Evolutionary conservation across 192 early-diverging fungal genomes (phyloP), one percentile per base, ranked within the genome.

Genomic region (Rhizophagus sp.): DNA sequence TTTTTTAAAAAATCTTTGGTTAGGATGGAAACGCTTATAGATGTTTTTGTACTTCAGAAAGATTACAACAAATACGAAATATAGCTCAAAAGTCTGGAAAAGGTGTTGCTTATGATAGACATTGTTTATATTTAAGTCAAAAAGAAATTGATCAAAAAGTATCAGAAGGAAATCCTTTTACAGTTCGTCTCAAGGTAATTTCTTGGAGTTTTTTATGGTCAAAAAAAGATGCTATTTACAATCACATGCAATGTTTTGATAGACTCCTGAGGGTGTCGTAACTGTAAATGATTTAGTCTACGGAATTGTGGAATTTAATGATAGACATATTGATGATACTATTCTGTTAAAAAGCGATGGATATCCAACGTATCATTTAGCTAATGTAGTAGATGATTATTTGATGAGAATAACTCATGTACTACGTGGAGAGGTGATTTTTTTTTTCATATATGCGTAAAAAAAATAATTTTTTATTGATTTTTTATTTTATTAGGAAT

Each of bases 341-440:
- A 92, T 98, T 66, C 78, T 98, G 15, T 85, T 98, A 64, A 98
- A 98, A 81, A 94, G 94, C 78, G 96, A 97, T 81, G 97, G 97
- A 4, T 88, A 89, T 73, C 94, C 97, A 7, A 98, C 97, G 0
- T 98, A 98, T 81, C 97, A 98, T 79, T 87, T 98, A 50, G 97
- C 97, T 1, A 97, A 96, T 80, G 97, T 98, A 1, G 93, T 97
- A 1, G 97, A 98, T 81, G 97, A 98, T 80, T 91, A 95, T 70
- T 65, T 90, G 11, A 98, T 98, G 97, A 87, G 87, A 13, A 94
- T 98, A 64, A 95, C 96, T 2, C 96, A 97, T 82, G 96, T 98
- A 22, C 82, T 98, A 50, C 89, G 97, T 57, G 97, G 97, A 57
- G 95, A 97, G 81, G 87, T 89, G 79, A 69, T 50, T 12, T 68